A percentile compares a stretch with the other conserved stretches of the same genome.
phyloP scores from a whole-genome alignment of 1,284 basidiomycete species.

The Anthracocystis walkeri region DNA sequence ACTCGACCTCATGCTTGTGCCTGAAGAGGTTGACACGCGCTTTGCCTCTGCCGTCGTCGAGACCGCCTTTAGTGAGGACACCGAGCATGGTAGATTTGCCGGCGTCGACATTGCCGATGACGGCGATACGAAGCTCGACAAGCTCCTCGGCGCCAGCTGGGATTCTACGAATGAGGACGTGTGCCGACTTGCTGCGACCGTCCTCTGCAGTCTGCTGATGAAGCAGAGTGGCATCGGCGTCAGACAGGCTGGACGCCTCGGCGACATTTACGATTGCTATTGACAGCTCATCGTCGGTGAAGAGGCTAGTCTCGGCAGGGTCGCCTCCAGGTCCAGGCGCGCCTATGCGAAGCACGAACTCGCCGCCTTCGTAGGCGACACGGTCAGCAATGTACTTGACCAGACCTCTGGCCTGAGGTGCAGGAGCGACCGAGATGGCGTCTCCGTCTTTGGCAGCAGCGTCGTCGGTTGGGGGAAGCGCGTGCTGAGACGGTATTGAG shows the following conservation, averaged over 20 bases:
- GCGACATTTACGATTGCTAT: slow-evolving; percentile 43
- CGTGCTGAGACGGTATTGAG: slow-evolving; percentile 8
- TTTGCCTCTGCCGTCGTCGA: slow-evolving; percentile 94
- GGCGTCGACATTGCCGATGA: slow-evolving; percentile 86
- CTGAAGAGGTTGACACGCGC: slow-evolving; percentile 92
- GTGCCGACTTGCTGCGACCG: slow-evolving; percentile 29
- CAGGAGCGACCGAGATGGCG: neutral
- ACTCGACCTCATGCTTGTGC: slow-evolving; percentile 98
- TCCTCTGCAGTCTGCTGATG: slow-evolving; percentile 32
- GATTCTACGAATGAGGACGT: slow-evolving; percentile 54
- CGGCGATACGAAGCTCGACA: slow-evolving; percentile 88
- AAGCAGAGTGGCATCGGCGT: slow-evolving; percentile 47
- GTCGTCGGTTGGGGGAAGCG: neutral
- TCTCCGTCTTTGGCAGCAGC: neutral
- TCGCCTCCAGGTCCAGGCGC: slow-evolving; percentile 8
- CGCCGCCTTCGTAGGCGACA: slow-evolving; percentile 51
- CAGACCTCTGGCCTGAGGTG: slow-evolving; percentile 25
- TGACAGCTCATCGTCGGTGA: slow-evolving; percentile 49
- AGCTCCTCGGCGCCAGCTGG: slow-evolving; percentile 68
- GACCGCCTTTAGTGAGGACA: slow-evolving; percentile 78
- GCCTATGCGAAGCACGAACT: slow-evolving; percentile 52
- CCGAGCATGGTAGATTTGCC: slow-evolving; percentile 95
- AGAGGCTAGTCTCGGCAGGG: slow-evolving; percentile 7
- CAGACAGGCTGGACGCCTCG: slow-evolving; percentile 45
- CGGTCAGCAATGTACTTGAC: slow-evolving; percentile 49